Conservation (phyloP, 805 yeast genomes). For the Cyberlindnera euphorbiiphila region DNA sequence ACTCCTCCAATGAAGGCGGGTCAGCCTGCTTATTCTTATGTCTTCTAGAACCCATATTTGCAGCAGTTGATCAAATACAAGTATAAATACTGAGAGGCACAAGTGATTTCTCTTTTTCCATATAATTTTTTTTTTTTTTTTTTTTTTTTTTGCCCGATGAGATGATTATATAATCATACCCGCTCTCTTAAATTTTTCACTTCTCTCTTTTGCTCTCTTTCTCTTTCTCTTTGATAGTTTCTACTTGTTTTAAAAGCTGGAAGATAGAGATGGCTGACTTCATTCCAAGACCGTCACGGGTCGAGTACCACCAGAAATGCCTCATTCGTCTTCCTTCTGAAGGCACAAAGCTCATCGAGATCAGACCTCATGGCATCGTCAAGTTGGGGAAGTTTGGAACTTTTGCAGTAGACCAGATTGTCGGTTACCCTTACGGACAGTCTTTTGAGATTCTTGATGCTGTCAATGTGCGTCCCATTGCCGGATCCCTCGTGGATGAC, state of each 20-base stretch:
- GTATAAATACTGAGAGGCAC: too few relatives aligned
- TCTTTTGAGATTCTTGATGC: conserved; percentile 78
- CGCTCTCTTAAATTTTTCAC: conserved; percentile 8
- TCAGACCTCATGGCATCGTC: conserved; percentile 56
- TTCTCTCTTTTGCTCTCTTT: neutral
- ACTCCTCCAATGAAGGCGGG: conserved; percentile 87
- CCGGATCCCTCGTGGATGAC: conserved; percentile 32
- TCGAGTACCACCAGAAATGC: conserved; percentile 36
- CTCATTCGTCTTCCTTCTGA: conserved; percentile 78
- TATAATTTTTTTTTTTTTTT: neutral
- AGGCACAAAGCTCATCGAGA: conserved; percentile 66
- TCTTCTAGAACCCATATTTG: conserved; percentile 92
- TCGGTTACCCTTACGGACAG: conserved; percentile 85
- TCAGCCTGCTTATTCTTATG: conserved; percentile 89
- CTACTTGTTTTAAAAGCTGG: neutral
- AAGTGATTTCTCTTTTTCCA: too few relatives aligned
- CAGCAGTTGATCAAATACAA: too few relatives aligned
- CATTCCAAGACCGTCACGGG: conserved; percentile 19
- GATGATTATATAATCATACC: neutral
- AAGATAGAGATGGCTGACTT: neutral
- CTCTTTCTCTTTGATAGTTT: neutral
- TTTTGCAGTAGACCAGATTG: conserved; percentile 65
- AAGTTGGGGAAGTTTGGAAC: conserved; percentile 90
- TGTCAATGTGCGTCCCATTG: conserved; percentile 45
- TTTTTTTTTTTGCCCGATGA: neutral